phyloP scores from a whole-genome alignment of 208 protist genomes.

The Plasmodiophora brassicae region DNA sequence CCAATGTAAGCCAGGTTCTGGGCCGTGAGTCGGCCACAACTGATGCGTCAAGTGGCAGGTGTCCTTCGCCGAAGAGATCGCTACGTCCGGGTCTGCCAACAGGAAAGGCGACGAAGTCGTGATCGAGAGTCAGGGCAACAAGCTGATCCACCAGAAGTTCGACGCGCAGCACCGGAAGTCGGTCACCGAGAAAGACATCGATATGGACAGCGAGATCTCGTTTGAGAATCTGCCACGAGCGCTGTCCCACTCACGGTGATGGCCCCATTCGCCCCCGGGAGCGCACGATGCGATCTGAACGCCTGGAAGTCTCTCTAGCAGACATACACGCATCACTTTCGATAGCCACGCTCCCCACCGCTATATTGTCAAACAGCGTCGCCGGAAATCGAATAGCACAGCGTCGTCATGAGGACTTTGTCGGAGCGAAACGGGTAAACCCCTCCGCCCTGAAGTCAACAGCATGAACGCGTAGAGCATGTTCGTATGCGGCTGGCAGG shows the following conservation, averaged over 20 bases:
- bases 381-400: no score
- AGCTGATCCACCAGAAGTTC: constrained; percentile 2
- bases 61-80: not conserved
- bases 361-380: no score
- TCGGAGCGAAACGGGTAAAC: not conserved
- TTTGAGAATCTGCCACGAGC: not conserved
- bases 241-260: no score
- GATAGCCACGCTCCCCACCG: no score
- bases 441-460: not conserved
- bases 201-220: not conserved
- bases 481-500: not conserved
- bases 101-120: not conserved
- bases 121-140: not conserved
- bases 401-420: not conserved
- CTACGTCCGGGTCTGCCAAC: not conserved
- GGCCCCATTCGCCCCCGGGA: no score
- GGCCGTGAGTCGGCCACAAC: not conserved
- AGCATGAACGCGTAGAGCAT: not conserved
- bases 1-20: not conserved
- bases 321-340: no score
- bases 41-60: no score
- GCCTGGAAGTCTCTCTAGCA: no score
- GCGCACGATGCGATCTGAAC: no score
- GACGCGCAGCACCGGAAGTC: constrained; percentile 19
- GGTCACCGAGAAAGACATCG: not conserved